Evolutionary conservation across 2,329 filamentous ascomycete genomes (phyloP), one percentile per base, ranked within the genome.

Genomic region (Onygena corvina): DNA sequence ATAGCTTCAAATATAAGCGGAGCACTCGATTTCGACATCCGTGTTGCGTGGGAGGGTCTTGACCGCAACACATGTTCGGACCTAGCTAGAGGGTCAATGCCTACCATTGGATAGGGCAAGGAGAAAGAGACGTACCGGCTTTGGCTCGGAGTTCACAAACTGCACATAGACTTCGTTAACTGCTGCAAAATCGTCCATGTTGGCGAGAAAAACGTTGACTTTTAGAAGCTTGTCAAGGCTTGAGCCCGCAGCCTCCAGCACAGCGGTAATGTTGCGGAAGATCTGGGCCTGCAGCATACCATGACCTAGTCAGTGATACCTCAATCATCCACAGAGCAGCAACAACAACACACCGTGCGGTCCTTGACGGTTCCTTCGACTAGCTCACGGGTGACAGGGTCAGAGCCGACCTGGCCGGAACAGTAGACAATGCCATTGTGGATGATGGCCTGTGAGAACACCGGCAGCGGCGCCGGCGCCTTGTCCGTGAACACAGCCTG

Each of bases 81-180:
- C 49, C 49, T 50, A 30, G 16, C 12, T 9, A 27, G 18, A 16
- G 23, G 23, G 29, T 50, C 29, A 50, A 40, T 33, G 33, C 14
- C 34, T 14, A 20, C 6, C 7, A 36, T 9, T 14, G 14, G 34
- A 8, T n/a, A n/a, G 6, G 12, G n/a, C n/a, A 14, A 8, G n/a
- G 8, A 14, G 6, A 20, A 14, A 36, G 12, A 20, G 16, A 21
- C 31, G 20, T 48, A 50, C 49, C 30, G 51, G 44, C 35, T 50
- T 53, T 20, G 51, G 51, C 29, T 50, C 51, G n/a, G 44, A 34
- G 30, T 18, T 36, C 21, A 50, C 35, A 16, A 25, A 87, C 70
- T 87, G 82, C 66, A 81, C 83, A 67, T 92, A 94, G 62, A 86
- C 83, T 57, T 75, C 75, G 69, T 94, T 94, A 84, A 94, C 86